phyloP scores from a whole-genome alignment of 1,139 yeast species.

The Blastobotrys niveus region DNA sequence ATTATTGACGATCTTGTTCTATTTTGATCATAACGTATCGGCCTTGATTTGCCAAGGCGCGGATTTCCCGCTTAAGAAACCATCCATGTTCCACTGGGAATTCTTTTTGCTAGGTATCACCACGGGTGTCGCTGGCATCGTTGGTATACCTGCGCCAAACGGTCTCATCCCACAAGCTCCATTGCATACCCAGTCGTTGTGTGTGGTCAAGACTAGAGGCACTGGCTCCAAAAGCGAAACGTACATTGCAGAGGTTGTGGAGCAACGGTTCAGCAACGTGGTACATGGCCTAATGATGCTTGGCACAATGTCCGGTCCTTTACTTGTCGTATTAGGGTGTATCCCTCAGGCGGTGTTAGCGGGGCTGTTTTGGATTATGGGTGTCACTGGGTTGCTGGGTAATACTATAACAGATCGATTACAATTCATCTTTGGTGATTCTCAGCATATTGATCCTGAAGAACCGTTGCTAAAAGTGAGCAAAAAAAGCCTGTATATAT shows the following conservation, averaged over 20 bases:
- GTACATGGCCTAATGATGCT: constrained; percentile 77
- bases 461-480: constrained; percentile 33
- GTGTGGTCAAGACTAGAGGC: constrained; percentile 44
- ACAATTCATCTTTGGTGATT: constrained; percentile 60
- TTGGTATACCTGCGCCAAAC: constrained; percentile 94
- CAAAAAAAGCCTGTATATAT: constrained; percentile 44
- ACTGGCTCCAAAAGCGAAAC: constrained; percentile 28
- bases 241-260: constrained; percentile 55
- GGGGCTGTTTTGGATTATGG: constrained; percentile 92
- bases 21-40: constrained; percentile 93
- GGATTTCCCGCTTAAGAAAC: constrained; percentile 74
- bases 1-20: constrained; percentile 73
- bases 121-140: constrained; percentile 77
- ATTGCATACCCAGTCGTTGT: constrained; percentile 72
- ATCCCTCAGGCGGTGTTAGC: constrained; percentile 95
- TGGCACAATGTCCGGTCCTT: constrained; percentile 86
- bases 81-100: constrained; percentile 91
- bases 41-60: constrained; percentile 85
- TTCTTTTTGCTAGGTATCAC: constrained; percentile 76
- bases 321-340: constrained; percentile 67
- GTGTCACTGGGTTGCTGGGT: constrained; percentile 66
- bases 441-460: constrained; percentile 31
- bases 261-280: constrained; percentile 80
- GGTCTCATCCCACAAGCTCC: constrained; percentile 98
- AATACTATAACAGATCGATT: constrained; percentile 62